A percentile compares a stretch with the other conserved stretches of the same genome.
phyloP scores from a whole-genome alignment of 1,139 yeast genomes.

The Blastobotrys indianensis region DNA sequence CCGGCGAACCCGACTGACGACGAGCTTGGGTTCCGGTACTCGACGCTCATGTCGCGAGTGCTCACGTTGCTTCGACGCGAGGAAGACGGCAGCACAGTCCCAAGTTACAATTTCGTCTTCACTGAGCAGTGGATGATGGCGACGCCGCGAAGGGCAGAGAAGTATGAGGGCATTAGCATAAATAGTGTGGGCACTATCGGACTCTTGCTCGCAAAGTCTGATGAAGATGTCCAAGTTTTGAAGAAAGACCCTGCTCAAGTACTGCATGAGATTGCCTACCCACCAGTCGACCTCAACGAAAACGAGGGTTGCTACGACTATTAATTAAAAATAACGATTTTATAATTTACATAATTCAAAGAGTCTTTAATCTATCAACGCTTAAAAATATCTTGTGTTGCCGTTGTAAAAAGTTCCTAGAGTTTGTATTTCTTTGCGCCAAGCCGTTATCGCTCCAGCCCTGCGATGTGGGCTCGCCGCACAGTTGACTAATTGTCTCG shows the following conservation, averaged over 20 bases:
- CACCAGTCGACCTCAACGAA: slow-evolving; percentile 35
- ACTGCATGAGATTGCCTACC: slow-evolving; percentile 59
- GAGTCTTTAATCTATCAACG: too few species aligned
- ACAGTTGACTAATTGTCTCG: too few species aligned
- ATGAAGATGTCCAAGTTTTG: slow-evolving; percentile 38
- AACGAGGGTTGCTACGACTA: slow-evolving; percentile 27
- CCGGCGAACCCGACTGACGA: slow-evolving; percentile 30
- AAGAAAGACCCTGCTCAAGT: slow-evolving; percentile 33
- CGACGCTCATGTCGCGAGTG: slow-evolving; percentile 63
- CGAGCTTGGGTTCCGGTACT: slow-evolving; percentile 54
- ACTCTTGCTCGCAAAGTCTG: slow-evolving; percentile 65
- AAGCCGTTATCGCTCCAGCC: too few species aligned
- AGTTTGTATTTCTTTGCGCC: too few species aligned
- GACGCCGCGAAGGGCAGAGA: slow-evolving; percentile 54
- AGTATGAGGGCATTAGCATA: slow-evolving; percentile 47
- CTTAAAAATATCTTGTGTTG: too few species aligned
- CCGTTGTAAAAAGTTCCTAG: too few species aligned
- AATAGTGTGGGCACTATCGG: slow-evolving; percentile 83
- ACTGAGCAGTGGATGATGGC: slow-evolving; percentile 78
- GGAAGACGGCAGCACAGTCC: slow-evolving; percentile 26
- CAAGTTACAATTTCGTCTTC: slow-evolving; percentile 75
- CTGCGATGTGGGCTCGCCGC: too few species aligned
- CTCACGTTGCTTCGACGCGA: slow-evolving; percentile 50
- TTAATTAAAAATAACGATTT: slow-evolving; percentile 4
- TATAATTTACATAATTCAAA: too few species aligned